These are phyloP conservation scores for Xanthoceras sorbifolium DNA, from an alignment of 345 rosid genomes.

Conservation along the genomic window DNA sequence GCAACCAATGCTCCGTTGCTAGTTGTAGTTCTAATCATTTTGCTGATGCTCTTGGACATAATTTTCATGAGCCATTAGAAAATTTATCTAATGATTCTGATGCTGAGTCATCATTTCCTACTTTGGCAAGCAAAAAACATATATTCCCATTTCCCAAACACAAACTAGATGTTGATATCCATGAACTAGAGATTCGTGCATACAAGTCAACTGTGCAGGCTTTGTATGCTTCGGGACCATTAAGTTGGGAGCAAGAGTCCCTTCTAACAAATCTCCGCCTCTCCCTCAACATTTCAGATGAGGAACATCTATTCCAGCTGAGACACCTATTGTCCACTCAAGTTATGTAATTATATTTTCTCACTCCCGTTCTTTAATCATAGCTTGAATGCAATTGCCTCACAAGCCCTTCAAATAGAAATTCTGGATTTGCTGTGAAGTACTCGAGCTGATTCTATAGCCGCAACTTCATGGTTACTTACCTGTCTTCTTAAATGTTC, in stretches of 20 bases:
- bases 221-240: constrained; percentile 49
- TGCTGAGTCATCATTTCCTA: constrained; percentile 38
- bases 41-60: background rate
- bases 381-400: background rate
- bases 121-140: constrained; percentile 17
- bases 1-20: constrained; percentile 41
- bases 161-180: constrained; percentile 29
- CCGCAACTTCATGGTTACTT: constrained; percentile 1
- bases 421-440: background rate
- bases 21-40: constrained; percentile 36
- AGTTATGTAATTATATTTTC: constrained; percentile 19
- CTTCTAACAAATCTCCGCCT: constrained; percentile 46
- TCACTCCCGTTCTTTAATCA: background rate
- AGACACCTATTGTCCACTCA: constrained; percentile 37
- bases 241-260: constrained; percentile 49
- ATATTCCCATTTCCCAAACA: constrained; percentile 14
- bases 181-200: constrained; percentile 42
- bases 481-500: constrained; percentile 16
- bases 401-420: constrained; percentile 1
- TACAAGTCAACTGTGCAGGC: constrained; percentile 38
- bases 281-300: constrained; percentile 45
- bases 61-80: constrained; percentile 17
- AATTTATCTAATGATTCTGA: constrained; percentile 24
- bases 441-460: constrained; percentile 1
- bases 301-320: constrained; percentile 45